These are phyloP conservation scores for Trichoderma simmonsii DNA, from an alignment of 2,329 filamentous ascomycete species.

Conservation along the genomic window DNA sequence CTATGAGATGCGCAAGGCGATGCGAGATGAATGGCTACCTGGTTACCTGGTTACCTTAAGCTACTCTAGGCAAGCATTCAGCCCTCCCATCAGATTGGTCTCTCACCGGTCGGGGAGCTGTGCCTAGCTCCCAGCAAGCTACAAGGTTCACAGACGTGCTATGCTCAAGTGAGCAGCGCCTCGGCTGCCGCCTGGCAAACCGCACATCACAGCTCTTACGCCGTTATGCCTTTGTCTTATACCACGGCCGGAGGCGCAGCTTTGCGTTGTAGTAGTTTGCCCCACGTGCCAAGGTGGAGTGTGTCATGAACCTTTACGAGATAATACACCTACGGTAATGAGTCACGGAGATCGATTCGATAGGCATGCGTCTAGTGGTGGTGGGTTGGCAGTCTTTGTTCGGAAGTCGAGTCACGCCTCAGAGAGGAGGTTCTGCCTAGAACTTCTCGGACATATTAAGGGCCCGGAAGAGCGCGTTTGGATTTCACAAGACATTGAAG, in stretches of 20 bases:
- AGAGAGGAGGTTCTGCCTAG: not conserved
- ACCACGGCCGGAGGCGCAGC: constrained; percentile 23
- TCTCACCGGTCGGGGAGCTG: not conserved
- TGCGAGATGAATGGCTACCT: not conserved
- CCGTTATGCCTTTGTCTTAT: constrained; percentile 6
- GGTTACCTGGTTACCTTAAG: not conserved
- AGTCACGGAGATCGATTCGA: constrained; percentile 13
- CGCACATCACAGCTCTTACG: not conserved
- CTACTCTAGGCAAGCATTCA: constrained; percentile 13
- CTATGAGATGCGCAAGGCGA: not conserved
- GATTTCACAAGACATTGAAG: not conserved
- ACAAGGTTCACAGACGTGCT: constrained; percentile 5
- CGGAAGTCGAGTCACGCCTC: constrained; percentile 2
- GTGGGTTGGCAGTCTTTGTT: not conserved
- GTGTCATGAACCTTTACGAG: not conserved
- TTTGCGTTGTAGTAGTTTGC: constrained; percentile 21
- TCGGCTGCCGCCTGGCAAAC: constrained; percentile 11
- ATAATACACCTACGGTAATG: not conserved
- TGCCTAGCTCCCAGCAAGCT: constrained; percentile 1
- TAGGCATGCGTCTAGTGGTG: not conserved
- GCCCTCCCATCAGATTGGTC: not conserved
- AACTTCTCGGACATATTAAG: constrained; percentile 9
- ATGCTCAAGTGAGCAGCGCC: constrained; percentile 21
- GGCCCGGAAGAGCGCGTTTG: not conserved
- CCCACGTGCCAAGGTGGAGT: constrained; percentile 10